phyloP scores from a whole-genome alignment of 2,329 filamentous ascomycete species.

The Microdochium trichocladiopsis region DNA sequence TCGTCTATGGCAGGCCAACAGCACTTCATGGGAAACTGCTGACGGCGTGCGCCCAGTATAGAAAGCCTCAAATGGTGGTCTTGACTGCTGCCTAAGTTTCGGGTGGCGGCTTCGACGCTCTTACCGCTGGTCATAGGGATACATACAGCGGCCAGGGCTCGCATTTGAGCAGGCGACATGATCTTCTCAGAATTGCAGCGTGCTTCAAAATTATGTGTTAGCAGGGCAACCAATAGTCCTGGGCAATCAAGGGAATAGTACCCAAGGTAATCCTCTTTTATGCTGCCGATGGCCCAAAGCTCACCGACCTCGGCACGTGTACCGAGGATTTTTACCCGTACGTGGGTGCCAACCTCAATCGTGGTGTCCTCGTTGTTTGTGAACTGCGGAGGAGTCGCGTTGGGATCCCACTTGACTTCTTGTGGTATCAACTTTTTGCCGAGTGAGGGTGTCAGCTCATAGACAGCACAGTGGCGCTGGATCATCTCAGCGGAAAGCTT shows the following conservation, averaged over 20 bases:
- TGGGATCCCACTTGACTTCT: constrained; percentile 90
- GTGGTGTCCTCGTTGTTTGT: constrained; percentile 91
- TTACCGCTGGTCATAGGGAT: no score
- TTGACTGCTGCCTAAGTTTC: no score
- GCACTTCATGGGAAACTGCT: no score
- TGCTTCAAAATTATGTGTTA: constrained; percentile 8
- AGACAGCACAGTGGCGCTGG: background rate
- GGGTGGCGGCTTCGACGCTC: no score
- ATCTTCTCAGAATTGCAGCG: constrained; percentile 13
- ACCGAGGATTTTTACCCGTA: constrained; percentile 91
- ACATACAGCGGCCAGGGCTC: no score
- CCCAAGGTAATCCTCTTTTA: constrained; percentile 78
- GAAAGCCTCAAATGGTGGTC: no score
- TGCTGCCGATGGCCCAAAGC: constrained; percentile 96
- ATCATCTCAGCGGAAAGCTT: constrained; percentile 18
- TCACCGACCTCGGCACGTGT: constrained; percentile 87
- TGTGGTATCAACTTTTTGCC: constrained; percentile 75
- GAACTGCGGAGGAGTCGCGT: constrained; percentile 93
- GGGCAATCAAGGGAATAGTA: constrained; percentile 25
- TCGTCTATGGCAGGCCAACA: no score
- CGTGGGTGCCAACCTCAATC: constrained; percentile 88
- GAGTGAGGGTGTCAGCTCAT: constrained; percentile 13
- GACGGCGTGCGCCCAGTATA: no score
- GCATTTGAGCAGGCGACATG: no score
- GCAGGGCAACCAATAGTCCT: constrained; percentile 2